Evolutionary conservation across 164 flowering plant genomes (phyloP), one percentile per base, ranked within the genome.

Genomic region (Houttuynia cordata): DNA sequence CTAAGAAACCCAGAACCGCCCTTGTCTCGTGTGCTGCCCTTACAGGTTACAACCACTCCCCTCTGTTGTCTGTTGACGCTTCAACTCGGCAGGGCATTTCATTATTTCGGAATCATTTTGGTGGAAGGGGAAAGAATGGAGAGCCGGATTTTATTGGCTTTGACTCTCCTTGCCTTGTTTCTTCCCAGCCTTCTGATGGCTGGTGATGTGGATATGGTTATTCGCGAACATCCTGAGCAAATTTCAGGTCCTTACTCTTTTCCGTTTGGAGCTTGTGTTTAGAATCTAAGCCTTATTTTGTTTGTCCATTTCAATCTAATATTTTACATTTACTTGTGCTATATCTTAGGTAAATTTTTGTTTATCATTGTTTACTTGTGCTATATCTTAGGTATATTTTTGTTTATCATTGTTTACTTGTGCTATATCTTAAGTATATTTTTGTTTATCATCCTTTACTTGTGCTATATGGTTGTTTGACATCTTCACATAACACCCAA

Each of bases 401-500:
- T n/a, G n/a, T n/a, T n/a, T n/a, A n/a, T n/a, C n/a, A n/a, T n/a
- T n/a, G n/a, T n/a, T n/a, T n/a, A n/a, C n/a, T n/a, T n/a, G n/a
- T n/a, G n/a, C n/a, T n/a, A n/a, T n/a, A n/a, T n/a, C n/a, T n/a
- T n/a, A n/a, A n/a, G n/a, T n/a, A n/a, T n/a, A n/a, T n/a, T n/a
- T n/a, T n/a, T n/a, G n/a, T n/a, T n/a, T n/a, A n/a, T n/a, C n/a
- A n/a, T n/a, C n/a, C n/a, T n/a, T n/a, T n/a, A n/a, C n/a, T n/a
- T n/a, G n/a, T n/a, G n/a, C n/a, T n/a, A n/a, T n/a, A n/a, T n/a
- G n/a, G 7, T 81, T 92, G 3, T 92, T 92, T 53, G 98, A 92
- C 77, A 83, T 89, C 61, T 92, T 96, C 41, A 89, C 98, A 0
- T 96, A 92, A 68, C 98, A 92, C 70, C 96, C 98, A 49, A 69